Conservation (phyloP, 371 early-diverging fungal species). For the Amoeboaphelidium protococcarum region DNA sequence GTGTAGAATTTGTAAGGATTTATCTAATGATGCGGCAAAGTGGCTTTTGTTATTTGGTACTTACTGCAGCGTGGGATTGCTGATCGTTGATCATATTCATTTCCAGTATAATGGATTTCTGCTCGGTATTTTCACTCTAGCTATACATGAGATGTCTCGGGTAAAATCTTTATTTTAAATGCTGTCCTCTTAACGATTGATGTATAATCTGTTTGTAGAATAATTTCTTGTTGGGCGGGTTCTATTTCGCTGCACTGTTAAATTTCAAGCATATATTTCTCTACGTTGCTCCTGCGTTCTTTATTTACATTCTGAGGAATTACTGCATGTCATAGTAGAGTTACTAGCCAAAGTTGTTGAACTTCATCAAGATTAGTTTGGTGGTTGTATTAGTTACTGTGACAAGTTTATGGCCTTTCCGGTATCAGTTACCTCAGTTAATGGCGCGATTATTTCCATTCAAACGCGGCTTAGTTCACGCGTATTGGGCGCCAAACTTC, state of each 20-base stretch:
- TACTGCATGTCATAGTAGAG: slow-evolving; percentile 61
- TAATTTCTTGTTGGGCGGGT: slow-evolving; percentile 33
- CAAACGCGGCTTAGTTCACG: slow-evolving; percentile 78
- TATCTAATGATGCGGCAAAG: too few species aligned
- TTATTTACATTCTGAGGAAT: slow-evolving; percentile 55
- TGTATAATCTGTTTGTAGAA: slow-evolving; percentile 13
- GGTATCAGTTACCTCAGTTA: slow-evolving; percentile 28
- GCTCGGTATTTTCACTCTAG: slow-evolving; percentile 57
- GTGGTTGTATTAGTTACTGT: neutral
- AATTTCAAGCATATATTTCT: slow-evolving; percentile 91
- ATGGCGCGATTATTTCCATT: slow-evolving; percentile 74
- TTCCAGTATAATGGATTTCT: slow-evolving; percentile 92
- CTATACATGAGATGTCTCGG: slow-evolving; percentile 41
- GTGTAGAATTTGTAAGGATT: too few species aligned
- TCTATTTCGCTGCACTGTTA: slow-evolving; percentile 54
- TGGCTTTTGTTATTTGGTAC: too few species aligned
- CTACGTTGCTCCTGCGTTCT: slow-evolving; percentile 81
- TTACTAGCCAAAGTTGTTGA: neutral
- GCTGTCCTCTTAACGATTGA: neutral
- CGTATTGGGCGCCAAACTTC: slow-evolving; percentile 91
- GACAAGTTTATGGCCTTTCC: slow-evolving; percentile 23
- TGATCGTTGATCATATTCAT: slow-evolving; percentile 67
- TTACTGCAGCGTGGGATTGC: slow-evolving; percentile 61
- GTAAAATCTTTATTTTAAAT: slow-evolving; percentile 13
- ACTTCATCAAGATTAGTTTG: neutral